These are phyloP conservation scores for Chloromonas sp. DNA, from an alignment of 163 green algal genomes.

Conservation along the genomic window DNA sequence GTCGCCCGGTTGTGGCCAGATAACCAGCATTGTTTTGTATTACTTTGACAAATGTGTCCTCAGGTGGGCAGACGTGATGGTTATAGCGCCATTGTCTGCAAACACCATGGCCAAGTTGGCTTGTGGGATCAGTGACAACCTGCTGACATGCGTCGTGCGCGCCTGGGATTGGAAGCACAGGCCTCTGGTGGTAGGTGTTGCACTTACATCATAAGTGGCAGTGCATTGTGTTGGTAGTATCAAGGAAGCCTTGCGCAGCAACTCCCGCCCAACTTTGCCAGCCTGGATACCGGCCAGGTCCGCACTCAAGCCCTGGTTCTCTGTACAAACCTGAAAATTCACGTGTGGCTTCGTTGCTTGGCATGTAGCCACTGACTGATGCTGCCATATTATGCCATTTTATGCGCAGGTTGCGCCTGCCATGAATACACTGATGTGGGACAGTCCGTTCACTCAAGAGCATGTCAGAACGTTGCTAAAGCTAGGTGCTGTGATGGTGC, in stretches of 20 bases:
- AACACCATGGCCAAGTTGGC: slow-evolving; percentile 90
- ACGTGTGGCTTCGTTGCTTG: neutral
- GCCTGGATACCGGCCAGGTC: neutral
- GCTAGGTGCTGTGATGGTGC: slow-evolving; percentile 53
- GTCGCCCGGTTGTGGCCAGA: neutral
- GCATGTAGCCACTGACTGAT: neutral
- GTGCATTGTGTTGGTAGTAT: neutral
- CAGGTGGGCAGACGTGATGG: slow-evolving; percentile 84
- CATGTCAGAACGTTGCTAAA: slow-evolving; percentile 62
- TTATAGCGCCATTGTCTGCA: slow-evolving; percentile 90
- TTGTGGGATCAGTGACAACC: slow-evolving; percentile 85
- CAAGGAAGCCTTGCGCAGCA: neutral
- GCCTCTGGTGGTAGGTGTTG: slow-evolving; percentile 43
- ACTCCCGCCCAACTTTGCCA: neutral
- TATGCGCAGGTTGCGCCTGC: slow-evolving; percentile 74
- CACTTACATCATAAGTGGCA: neutral
- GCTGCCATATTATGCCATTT: neutral
- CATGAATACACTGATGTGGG: slow-evolving; percentile 99
- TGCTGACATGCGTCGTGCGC: slow-evolving; percentile 84
- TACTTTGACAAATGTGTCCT: neutral
- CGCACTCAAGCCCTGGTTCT: neutral
- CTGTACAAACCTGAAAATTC: neutral
- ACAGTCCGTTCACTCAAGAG: slow-evolving; percentile 71
- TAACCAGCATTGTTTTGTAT: neutral
- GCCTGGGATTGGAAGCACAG: slow-evolving; percentile 77